Conservation (phyloP, 1,139 yeast genomes). For the Schwanniomyces etchellsii region DNA sequence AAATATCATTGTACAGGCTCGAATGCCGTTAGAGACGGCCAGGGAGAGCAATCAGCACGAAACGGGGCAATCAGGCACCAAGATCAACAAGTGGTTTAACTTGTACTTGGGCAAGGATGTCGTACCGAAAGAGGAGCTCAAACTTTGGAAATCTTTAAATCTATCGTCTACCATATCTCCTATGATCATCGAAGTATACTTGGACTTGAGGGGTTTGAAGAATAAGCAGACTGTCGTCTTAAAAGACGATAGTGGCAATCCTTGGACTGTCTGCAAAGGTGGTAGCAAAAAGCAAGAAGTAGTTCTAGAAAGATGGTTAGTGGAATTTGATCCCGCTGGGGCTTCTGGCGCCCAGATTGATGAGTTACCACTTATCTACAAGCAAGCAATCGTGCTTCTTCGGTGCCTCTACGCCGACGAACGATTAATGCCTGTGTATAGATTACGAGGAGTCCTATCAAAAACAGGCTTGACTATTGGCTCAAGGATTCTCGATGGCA, state of each 20-base stretch:
- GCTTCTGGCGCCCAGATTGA: conserved; percentile 25
- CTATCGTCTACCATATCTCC: conserved; percentile 56
- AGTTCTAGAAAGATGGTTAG: conserved; percentile 87
- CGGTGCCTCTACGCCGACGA: conserved; percentile 67
- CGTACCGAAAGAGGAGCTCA: conserved; percentile 48
- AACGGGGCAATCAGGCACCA: conserved; percentile 9
- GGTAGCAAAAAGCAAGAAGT: conserved; percentile 63
- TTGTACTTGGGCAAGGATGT: conserved; percentile 48
- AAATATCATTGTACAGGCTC: conserved; percentile 36
- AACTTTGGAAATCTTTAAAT: conserved; percentile 48
- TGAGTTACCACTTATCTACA: conserved; percentile 67
- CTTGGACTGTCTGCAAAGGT: conserved; percentile 38
- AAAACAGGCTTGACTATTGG: conserved; percentile 31
- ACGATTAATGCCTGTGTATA: conserved; percentile 68
- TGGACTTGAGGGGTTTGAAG: conserved; percentile 62
- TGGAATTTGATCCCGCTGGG: conserved; percentile 57
- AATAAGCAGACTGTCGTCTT: conserved; percentile 59
- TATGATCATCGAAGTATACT: conserved; percentile 74
- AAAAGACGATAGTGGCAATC: conserved; percentile 40
- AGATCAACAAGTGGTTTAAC: conserved; percentile 63
- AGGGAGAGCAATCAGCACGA: conserved; percentile 6
- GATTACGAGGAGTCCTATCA: conserved; percentile 38
- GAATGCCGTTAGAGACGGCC: conserved; percentile 13
- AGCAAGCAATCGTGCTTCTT: conserved; percentile 67
- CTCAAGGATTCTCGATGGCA: conserved; percentile 69